A percentile compares a stretch with the other conserved stretches of the same genome.
Evolutionary conservation across 352 stramenopile species (phyloP).

Genomic region (Pseudoperonospora humuli): DNA sequence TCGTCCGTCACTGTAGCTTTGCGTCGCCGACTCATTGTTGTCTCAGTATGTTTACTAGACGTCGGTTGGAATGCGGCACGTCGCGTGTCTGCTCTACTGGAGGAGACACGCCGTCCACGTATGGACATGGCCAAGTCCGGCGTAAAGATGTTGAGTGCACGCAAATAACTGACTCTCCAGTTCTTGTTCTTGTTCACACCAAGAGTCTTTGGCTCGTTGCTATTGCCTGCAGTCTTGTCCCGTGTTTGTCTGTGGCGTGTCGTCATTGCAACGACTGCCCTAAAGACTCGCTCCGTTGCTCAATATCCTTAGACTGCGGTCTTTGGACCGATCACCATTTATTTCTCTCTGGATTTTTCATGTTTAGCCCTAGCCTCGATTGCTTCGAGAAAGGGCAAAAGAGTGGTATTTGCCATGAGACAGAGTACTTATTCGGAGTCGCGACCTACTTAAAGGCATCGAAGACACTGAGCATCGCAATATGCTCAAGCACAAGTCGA

Average conservation of each 20-base stretch:
- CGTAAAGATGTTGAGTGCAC: conserved; percentile 65
- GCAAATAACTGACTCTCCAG: conserved; percentile 72
- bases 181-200: conserved; percentile 39
- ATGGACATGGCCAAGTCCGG: conserved; percentile 29
- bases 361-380: no score
- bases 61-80: neutral
- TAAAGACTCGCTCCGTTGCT: neutral
- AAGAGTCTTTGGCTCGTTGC: conserved; percentile 18
- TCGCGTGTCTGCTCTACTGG: neutral
- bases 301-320: no score
- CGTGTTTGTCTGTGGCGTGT: conserved; percentile 6
- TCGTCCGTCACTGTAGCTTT: conserved; percentile 2
- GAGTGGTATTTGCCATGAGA: no score
- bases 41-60: conserved; percentile 1
- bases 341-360: no score
- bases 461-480: no score
- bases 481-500: no score
- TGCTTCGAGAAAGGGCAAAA: no score
- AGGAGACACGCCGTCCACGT: conserved; percentile 1
- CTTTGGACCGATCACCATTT: no score
- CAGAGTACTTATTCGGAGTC: no score
- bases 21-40: conserved; percentile 1
- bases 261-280: conserved; percentile 9
- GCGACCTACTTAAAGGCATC: no score
- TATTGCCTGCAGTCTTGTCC: conserved; percentile 11